Conservation (phyloP, 2,329 filamentous ascomycete genomes). For the Lomentospora prolificans region DNA sequence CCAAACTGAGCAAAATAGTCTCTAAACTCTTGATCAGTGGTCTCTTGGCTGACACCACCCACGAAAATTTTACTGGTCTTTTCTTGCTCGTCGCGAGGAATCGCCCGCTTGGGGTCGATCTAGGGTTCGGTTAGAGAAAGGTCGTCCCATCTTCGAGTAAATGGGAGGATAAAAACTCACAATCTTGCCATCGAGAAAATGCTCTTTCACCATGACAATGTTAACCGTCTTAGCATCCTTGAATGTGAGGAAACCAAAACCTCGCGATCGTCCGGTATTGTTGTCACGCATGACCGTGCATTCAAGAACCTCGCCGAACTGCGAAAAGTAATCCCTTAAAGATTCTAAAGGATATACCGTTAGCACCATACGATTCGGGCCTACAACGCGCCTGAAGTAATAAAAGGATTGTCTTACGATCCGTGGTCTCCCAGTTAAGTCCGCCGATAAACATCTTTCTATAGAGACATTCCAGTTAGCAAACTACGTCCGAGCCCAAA, state of each 20-base stretch:
- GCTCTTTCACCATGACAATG: conserved; percentile 99
- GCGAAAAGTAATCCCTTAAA: conserved; percentile 90
- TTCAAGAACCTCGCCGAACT: conserved; percentile 94
- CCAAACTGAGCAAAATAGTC: conserved; percentile 97
- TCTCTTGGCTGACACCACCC: conserved; percentile 93
- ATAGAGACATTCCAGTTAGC: conserved; percentile 14
- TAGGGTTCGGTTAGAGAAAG: conserved; percentile 25
- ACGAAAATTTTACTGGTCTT: conserved; percentile 99
- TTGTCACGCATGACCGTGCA: conserved; percentile 99
- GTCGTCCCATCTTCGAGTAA: background rate
- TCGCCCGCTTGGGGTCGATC: conserved; percentile 97
- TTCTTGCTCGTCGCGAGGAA: conserved; percentile 94
- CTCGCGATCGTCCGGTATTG: conserved; percentile 82
- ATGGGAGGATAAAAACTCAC: conserved; percentile 43
- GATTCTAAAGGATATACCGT: conserved; percentile 55
- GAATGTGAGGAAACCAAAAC: conserved; percentile 96
- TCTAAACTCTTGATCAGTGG: conserved; percentile 90
- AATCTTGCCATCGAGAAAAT: conserved; percentile 96
- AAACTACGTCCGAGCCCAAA: background rate
- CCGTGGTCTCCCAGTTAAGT: conserved; percentile 97
- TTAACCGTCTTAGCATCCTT: conserved; percentile 97
- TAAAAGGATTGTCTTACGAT: conserved; percentile 54
- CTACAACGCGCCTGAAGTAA: background rate
- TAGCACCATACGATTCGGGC: conserved; percentile 7
- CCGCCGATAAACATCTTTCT: conserved; percentile 99